phyloP scores from a whole-genome alignment of 768 basidiomycete species.

The Brasilioporus rufonigricans region DNA sequence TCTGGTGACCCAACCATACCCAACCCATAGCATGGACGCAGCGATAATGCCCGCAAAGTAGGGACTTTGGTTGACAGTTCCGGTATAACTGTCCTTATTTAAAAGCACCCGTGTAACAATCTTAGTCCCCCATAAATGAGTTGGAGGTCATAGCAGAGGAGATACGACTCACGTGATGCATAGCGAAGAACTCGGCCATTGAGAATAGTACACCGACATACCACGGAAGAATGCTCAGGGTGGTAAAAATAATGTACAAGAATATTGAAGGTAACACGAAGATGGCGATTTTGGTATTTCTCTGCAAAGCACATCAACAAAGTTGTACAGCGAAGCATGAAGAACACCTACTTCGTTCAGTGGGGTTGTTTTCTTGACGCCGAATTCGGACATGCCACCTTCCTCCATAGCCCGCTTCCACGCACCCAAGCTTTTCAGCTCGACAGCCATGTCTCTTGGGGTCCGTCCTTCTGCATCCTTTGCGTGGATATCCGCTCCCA shows the following conservation, averaged over 20 bases:
- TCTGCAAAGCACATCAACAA: conserved; percentile 37
- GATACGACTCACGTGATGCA: conserved; percentile 87
- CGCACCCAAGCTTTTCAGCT: conserved; percentile 86
- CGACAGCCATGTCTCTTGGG: conserved; percentile 90
- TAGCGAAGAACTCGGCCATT: conserved; percentile 82
- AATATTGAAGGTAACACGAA: conserved; percentile 77
- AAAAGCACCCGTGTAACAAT: conserved; percentile 84
- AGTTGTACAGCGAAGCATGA: neutral
- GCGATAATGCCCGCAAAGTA: conserved; percentile 93
- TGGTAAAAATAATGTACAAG: conserved; percentile 81
- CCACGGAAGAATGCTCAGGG: conserved; percentile 81
- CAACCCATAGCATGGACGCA: conserved; percentile 84
- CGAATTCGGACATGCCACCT: conserved; percentile 78
- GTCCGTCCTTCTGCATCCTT: conserved; percentile 86
- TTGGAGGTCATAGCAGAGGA: neutral
- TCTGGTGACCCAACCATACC: conserved; percentile 76
- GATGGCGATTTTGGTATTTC: conserved; percentile 79
- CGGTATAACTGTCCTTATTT: conserved; percentile 78
- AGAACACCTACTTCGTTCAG: conserved; percentile 64
- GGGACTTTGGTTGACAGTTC: conserved; percentile 81
- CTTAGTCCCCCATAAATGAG: conserved; percentile 35
- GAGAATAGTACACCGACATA: conserved; percentile 85
- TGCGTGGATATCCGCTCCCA: conserved; percentile 76
- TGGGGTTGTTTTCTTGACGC: conserved; percentile 60
- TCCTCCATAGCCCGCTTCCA: conserved; percentile 90